Base-by-base conservation (phyloP, 2,329 filamentous ascomycete genomes). In the Scolecobasidium constrictum region DNA sequence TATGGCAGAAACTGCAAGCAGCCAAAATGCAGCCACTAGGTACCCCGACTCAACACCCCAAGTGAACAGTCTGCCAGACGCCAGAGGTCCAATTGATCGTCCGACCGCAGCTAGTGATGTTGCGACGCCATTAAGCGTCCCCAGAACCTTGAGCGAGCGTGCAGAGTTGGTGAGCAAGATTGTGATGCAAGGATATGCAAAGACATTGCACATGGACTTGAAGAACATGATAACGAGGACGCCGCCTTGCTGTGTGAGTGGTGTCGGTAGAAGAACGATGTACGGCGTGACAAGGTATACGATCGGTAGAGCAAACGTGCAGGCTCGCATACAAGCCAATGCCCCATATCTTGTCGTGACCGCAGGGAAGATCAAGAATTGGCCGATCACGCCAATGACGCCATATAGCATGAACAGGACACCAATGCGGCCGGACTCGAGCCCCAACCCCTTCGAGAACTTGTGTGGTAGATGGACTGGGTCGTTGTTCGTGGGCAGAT, bases 391-490 rank as follows among this genome's bases (percentile, higher is more conserved):
- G 50, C 85, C 86, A 7, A 78, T 68, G 40, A 92, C 67, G 18
- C 87, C 87, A 57, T 90, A 93, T 4, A 85, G 55, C 2, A 85
- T 92, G 60, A 93, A 94, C 46, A 94, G 79, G 22, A 84, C 73
- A 11, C 90, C 90, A 49, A 96, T 95, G 38, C 76, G 72, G 46
- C 78, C 75, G 2, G 85, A 82, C 37, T 76, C 40, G 35, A 79
- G 67, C 1, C 86, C 86, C 55, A 93, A 93, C 0, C 87, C 87
- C 31, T 86, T 82, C 2, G 74, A 71, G 55, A 95, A 95, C 54
- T 84, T 83, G 54, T 95, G 81, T 0, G 88, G 88, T 0, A 86
- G 70, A 2, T 69, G 64, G 7, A 77, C 66, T 0, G 72, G 64
- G 0, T 76, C 75, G 44, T 75, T 71, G 36, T 74, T 62, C 1